Base-by-base conservation (phyloP, 257 asterid species). In the Gynochthodes officinalis region DNA sequence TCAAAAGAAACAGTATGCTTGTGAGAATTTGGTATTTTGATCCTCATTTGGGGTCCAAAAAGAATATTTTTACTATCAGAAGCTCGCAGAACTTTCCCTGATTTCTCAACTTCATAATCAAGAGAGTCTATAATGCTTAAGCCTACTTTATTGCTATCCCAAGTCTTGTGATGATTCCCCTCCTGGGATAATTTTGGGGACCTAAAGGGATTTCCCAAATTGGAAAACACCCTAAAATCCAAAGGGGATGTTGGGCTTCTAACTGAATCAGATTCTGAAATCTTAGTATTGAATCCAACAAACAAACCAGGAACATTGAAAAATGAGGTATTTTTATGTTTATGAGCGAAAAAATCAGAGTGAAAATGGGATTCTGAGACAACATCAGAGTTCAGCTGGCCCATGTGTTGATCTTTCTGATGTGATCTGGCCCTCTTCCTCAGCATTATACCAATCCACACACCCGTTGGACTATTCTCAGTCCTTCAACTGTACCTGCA, bases 201-300 rank as follows among this genome's bases (percentile, higher is more conserved):
- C 89, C 96, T 88, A 76, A 88, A 87, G 50, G 93, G 92, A 75
- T 82, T 89, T 5, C 96, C 90, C 7, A 91, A 75, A 78, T 82
- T 79, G 30, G 95, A 87, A 74, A 94, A 88, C 35, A 89, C 86
- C 76, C 92, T 85, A 73, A 89, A 88, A 71, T 94, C 99, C 82
- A 94, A 86, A 0, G 99, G 93, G 39, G 97, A 94, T 39, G 96
- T 94, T 0, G 99, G 97, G 70, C 99, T 94, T 77, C 85, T 88
- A 57, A 85, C 90, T n/a, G 99, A 86, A 77, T 94, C 96, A 19
- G 89, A 84, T 63, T 94, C 99, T 6, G 92, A 82, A 60, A 59
- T 80, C 82, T 77, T 88, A n/a, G 88, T 79, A 75, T 83, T 88
- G 80, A 82, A 84, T 55, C 96, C 74, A 63, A 90, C 90, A 80